Base-by-base conservation (phyloP, 2,329 filamentous ascomycete genomes). In the Fusarium ramigenum region DNA sequence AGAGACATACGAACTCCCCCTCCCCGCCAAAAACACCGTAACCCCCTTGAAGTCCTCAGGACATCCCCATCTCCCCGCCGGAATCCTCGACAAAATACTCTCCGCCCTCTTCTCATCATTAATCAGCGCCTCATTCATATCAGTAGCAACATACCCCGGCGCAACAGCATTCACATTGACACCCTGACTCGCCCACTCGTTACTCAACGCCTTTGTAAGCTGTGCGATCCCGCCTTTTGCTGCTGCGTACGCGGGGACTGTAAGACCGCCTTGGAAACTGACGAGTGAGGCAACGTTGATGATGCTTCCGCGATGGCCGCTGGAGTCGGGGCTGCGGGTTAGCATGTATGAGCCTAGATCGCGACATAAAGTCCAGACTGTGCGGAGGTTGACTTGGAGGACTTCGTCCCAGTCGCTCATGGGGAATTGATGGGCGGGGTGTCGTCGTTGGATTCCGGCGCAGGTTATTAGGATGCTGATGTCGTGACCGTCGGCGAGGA, bases 21-120 rank as follows among this genome's bases (percentile, higher is more conserved):
- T 87, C 78, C 92, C 92, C 1, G 93, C 93, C 71, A 97, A 82
- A 77, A 90, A 97, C 28, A 97, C 91, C 2, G 92, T 88, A 0
- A 90, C 91, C 0, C 94, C 94, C 85, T 95, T 95, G 80, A 97
- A 97, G 77, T 97, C 95, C 23, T 96, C 94, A 0, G 94, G 92
- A 19, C 80, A 86, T 0, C 94, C 95, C 94, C 95, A 97, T 74
- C 94, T 85, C 0, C 93, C 94, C 1, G 93, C 93, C 0, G 95
- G 95, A 77, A 97, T 97, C 61, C 94, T 86, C 44, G 90, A 90
- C 78, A 93, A 87, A 75, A 97, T 97, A 78, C 92, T 92, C 73
- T 86, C 89, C 66, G 93, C 87, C 40, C 94, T 85, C 75, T 88
- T 88, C 76, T 88, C 82, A 81, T 97, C 91, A 59, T 91, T 88